Conservation (phyloP, 1,139 yeast genomes). For the Debaryomyces udenii region DNA sequence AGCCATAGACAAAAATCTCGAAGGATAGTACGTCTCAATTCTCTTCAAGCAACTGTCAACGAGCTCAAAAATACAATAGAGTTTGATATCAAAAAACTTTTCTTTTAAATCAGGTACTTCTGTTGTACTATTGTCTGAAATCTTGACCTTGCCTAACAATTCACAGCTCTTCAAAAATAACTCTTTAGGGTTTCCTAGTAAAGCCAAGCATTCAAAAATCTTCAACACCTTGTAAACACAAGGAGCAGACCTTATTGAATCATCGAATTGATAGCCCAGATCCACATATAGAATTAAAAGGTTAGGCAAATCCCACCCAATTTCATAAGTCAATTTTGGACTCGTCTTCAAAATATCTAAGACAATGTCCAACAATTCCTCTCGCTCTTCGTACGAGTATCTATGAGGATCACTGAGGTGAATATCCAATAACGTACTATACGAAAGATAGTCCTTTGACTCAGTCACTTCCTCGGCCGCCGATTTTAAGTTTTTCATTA, state of each 20-base stretch:
- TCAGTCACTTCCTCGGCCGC: slow-evolving; percentile 45
- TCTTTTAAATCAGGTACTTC: slow-evolving; percentile 22
- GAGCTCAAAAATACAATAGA: slow-evolving; percentile 67
- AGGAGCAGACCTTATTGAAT: slow-evolving; percentile 35
- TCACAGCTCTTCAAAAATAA: slow-evolving; percentile 72
- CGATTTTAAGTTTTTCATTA: slow-evolving; percentile 30
- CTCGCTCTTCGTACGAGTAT: slow-evolving; percentile 54
- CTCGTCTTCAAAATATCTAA: slow-evolving; percentile 32
- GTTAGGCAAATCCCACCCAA: slow-evolving; percentile 89
- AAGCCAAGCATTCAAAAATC: slow-evolving; percentile 61
- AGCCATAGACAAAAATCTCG: slow-evolving; percentile 72
- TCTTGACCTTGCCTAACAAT: slow-evolving; percentile 39
- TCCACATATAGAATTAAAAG: slow-evolving; percentile 52
- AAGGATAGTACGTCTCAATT: slow-evolving; percentile 70
- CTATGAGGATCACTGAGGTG: slow-evolving; percentile 51
- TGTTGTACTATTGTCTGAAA: slow-evolving; percentile 18
- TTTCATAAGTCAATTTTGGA: slow-evolving; percentile 57
- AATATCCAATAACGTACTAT: slow-evolving; percentile 69
- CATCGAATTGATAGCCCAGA: slow-evolving; percentile 20
- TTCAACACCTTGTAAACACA: slow-evolving; percentile 43
- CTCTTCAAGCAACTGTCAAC: slow-evolving; percentile 53
- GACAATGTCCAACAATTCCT: slow-evolving; percentile 46
- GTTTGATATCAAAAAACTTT: slow-evolving; percentile 54
- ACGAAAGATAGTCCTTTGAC: slow-evolving; percentile 66
- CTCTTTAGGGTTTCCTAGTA: slow-evolving; percentile 78